Conservation (phyloP, 2,329 filamentous ascomycete species). For the Sclerotiophoma versabilis region DNA sequence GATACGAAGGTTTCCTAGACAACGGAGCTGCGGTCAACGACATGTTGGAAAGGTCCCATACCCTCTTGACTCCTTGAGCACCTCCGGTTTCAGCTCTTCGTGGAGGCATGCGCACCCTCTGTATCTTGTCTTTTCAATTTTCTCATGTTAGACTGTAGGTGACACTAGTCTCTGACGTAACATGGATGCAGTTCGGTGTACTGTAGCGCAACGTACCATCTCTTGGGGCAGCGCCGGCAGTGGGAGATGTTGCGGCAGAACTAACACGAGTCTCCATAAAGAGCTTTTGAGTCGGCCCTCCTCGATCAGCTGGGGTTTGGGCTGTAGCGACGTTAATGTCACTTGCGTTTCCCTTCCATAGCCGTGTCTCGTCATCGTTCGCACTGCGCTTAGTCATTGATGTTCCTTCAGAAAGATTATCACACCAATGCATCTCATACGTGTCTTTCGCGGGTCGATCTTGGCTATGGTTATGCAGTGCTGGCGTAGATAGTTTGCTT, state of each 20-base stretch:
- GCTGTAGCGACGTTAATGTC: background rate
- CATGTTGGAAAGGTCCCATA: background rate
- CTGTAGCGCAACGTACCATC: background rate
- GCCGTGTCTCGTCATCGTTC: background rate
- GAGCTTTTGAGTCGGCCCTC: background rate
- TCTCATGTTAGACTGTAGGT: background rate
- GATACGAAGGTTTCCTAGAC: background rate
- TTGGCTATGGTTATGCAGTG: background rate
- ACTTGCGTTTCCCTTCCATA: background rate
- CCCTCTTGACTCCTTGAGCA: too few relatives aligned
- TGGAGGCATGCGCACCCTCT: background rate
- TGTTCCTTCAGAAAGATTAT: background rate
- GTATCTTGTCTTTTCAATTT: too few relatives aligned
- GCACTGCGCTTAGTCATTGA: background rate
- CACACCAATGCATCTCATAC: background rate
- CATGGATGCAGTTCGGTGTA: background rate
- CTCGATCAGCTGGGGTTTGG: background rate
- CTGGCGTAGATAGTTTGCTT: background rate
- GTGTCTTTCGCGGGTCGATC: background rate
- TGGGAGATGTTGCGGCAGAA: background rate
- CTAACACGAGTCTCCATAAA: background rate
- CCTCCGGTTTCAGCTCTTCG: too few relatives aligned
- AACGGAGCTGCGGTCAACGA: background rate
- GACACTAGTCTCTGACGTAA: constrained; percentile 3
- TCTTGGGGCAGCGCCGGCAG: background rate